phyloP scores from a whole-genome alignment of 1,139 yeast species.

The Diutina siamensis region DNA sequence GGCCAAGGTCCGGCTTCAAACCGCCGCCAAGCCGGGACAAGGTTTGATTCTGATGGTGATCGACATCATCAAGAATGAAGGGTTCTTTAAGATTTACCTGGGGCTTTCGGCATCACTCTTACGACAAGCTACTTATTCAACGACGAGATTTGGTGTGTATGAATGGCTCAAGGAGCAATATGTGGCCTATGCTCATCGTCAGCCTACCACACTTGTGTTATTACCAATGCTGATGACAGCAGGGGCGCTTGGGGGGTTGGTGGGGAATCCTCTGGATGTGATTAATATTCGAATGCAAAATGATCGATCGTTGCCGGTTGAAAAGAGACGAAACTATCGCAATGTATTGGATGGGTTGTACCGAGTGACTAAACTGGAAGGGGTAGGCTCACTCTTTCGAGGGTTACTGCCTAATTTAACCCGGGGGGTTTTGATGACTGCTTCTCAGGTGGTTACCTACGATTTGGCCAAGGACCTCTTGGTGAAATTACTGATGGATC shows the following conservation, averaged over 20 bases:
- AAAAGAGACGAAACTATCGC: constrained; percentile 59
- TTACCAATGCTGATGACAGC: constrained; percentile 75
- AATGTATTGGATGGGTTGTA: constrained; percentile 70
- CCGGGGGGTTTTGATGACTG: constrained; percentile 82
- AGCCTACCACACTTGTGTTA: constrained; percentile 31
- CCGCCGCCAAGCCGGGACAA: constrained; percentile 55
- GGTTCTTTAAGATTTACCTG: constrained; percentile 57
- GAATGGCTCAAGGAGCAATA: constrained; percentile 57
- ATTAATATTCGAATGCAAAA: constrained; percentile 89
- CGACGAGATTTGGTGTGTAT: constrained; percentile 76
- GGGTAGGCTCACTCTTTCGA: constrained; percentile 47
- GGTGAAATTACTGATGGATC: constrained; percentile 44
- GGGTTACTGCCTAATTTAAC: constrained; percentile 71
- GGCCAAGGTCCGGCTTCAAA: constrained; percentile 77
- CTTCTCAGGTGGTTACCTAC: constrained; percentile 83
- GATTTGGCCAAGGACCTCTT: constrained; percentile 61
- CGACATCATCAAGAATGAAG: constrained; percentile 53
- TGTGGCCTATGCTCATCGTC: constrained; percentile 16
- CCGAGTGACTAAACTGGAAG: constrained; percentile 53
- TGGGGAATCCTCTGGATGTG: constrained; percentile 83
- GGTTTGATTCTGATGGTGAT: constrained; percentile 49
- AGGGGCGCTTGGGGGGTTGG: constrained; percentile 74
- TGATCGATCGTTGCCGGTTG: constrained; percentile 58
- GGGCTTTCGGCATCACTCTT: constrained; percentile 75
- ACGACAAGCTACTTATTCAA: constrained; percentile 82